Conservation (phyloP, 257 asterid species). For the Paraleonurus japonicus region DNA sequence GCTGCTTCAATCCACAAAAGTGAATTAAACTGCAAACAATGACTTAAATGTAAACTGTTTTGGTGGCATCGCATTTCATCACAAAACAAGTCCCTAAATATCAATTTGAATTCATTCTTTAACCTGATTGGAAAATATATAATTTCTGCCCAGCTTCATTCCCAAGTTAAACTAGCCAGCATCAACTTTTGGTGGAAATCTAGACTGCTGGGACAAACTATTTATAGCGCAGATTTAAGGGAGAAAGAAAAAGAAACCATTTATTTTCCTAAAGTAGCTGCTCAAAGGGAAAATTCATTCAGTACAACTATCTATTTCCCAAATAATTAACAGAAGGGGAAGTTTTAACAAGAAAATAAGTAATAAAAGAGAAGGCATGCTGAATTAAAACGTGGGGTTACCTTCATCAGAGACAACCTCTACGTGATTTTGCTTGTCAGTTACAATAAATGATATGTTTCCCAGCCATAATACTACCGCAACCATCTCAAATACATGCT, state of each 20-base stretch:
- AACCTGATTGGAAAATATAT: background rate
- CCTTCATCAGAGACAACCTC: constrained; percentile 91
- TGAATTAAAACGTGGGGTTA: constrained; percentile 32
- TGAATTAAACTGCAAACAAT: background rate
- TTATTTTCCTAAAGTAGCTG: background rate
- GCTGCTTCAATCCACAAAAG: background rate
- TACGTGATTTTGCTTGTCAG: constrained; percentile 69
- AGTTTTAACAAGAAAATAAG: constrained; percentile 9
- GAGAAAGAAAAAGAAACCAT: background rate
- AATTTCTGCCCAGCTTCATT: background rate
- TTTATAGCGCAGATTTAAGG: background rate
- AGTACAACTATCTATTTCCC: background rate
- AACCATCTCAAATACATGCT: constrained; percentile 76
- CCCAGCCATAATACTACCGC: constrained; percentile 98
- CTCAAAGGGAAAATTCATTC: background rate
- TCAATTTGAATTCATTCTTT: background rate
- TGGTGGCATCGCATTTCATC: background rate
- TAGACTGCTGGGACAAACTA: background rate
- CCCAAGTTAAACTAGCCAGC: background rate
- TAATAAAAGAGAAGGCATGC: constrained; percentile 21
- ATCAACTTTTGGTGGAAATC: background rate
- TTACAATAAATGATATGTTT: constrained; percentile 69
- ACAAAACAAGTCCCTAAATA: background rate
- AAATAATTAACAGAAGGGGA: background rate
- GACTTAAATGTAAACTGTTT: background rate